Percentiles rank a stretch among this genome's conserved stretches.
Conservation (phyloP, 768 basidiomycete genomes). For the Saitozyma podzolica region DNA sequence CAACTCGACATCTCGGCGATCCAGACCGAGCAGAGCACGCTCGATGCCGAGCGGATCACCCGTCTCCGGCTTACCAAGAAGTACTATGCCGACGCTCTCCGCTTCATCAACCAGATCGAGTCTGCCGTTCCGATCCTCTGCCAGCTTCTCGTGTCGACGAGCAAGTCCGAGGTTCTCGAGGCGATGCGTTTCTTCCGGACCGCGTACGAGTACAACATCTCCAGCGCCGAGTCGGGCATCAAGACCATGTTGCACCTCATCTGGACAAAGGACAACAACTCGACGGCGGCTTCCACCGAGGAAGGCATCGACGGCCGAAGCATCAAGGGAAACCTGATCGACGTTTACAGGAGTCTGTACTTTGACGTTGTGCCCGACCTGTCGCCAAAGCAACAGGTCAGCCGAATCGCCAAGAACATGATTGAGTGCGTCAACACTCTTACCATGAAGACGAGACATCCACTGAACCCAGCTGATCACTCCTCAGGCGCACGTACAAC, state of each 20-base stretch:
- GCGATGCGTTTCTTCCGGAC: slow-evolving; percentile 76
- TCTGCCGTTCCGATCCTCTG: slow-evolving; percentile 69
- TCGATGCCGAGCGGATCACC: slow-evolving; percentile 65
- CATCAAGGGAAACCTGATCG: slow-evolving; percentile 78
- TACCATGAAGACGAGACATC: background rate
- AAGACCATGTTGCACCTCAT: slow-evolving; percentile 96
- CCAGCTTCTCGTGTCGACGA: slow-evolving; percentile 76
- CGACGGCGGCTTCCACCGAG: slow-evolving; percentile 55
- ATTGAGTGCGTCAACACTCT: slow-evolving; percentile 67
- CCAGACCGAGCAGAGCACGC: slow-evolving; percentile 70
- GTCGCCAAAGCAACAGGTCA: slow-evolving; percentile 80
- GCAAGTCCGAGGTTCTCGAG: slow-evolving; percentile 56
- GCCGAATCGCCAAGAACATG: slow-evolving; percentile 92
- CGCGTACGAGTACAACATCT: slow-evolving; percentile 76
- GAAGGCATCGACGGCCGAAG: slow-evolving; percentile 81
- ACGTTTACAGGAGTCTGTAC: slow-evolving; percentile 82
- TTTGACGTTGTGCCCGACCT: slow-evolving; percentile 77
- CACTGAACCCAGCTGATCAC: slow-evolving; percentile 11
- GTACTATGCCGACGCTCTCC: slow-evolving; percentile 80
- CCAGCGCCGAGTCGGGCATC: slow-evolving; percentile 81
- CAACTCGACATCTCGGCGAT: slow-evolving; percentile 67
- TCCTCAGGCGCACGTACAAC: slow-evolving; percentile 75
- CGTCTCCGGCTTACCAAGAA: slow-evolving; percentile 73
- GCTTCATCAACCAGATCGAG: slow-evolving; percentile 73
- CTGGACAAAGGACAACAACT: slow-evolving; percentile 90